Evolutionary conservation across 2,329 filamentous ascomycete species (phyloP).

Genomic region (Leptodontidium sp.): DNA sequence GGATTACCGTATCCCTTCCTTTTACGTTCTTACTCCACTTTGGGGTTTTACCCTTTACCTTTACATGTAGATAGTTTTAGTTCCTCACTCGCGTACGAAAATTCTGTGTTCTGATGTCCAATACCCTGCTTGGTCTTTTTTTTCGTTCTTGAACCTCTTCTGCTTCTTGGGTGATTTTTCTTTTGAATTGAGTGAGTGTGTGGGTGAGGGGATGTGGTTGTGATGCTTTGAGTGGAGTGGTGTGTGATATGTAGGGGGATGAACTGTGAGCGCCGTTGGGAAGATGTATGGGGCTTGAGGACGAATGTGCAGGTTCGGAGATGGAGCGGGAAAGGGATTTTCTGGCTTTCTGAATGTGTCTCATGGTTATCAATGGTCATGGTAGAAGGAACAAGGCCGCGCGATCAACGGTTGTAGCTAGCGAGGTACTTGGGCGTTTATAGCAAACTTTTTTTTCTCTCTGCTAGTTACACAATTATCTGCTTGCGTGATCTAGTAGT

Average conservation of each 20-base stretch:
- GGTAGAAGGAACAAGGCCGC: not conserved
- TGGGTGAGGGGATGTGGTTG: not conserved
- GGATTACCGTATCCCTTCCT: not conserved
- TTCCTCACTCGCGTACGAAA: not conserved
- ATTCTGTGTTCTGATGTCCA: slow-evolving; percentile 14
- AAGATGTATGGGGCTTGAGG: not conserved
- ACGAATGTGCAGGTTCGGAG: no score
- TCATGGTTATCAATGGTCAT: not conserved
- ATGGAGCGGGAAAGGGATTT: not conserved
- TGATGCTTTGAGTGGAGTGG: not conserved
- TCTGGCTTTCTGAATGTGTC: not conserved
- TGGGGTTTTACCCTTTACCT: not conserved
- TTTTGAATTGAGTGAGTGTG: no score
- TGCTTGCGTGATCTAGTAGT: slow-evolving; percentile 39
- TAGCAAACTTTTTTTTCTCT: not conserved
- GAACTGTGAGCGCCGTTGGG: not conserved
- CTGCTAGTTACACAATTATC: not conserved
- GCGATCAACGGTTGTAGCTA: slow-evolving; percentile 4
- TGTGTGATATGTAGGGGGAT: not conserved
- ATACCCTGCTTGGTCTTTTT: not conserved
- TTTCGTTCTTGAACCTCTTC: not conserved
- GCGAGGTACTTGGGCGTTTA: not conserved
- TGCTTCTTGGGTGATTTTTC: not conserved
- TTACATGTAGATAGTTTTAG: slow-evolving; percentile 18
- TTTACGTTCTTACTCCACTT: not conserved